These are phyloP conservation scores for Cucurbita argyrosperma DNA, from an alignment of 306 rosid genomes.

Conservation along the genomic window DNA sequence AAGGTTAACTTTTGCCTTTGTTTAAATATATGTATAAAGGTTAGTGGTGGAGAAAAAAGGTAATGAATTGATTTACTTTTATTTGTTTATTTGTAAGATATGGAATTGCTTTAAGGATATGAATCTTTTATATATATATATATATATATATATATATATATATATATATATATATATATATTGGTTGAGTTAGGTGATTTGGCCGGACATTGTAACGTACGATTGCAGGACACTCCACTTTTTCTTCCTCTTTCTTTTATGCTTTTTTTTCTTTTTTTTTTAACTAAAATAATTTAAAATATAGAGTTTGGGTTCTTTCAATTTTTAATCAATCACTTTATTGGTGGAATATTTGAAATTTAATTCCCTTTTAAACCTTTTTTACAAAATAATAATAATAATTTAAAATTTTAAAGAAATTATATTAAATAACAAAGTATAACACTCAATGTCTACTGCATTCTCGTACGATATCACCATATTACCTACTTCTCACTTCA, in stretches of 20 bases:
- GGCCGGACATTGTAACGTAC: not conserved
- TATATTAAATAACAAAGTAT: no score
- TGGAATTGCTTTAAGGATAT: not conserved
- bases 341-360: no score
- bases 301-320: not conserved
- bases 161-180: not conserved
- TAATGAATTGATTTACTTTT: not conserved
- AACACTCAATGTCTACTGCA: no score
- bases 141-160: no score
- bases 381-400: no score
- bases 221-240: not conserved
- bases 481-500: no score
- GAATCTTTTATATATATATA: not conserved
- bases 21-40: not conserved
- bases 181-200: not conserved
- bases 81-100: not conserved
- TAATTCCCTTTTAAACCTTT: no score
- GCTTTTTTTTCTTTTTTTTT: not conserved
- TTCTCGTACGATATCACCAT: no score
- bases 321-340: no score
- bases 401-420: no score
- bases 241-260: not conserved
- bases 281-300: not conserved
- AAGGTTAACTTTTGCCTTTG: not conserved
- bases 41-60: not conserved